phyloP scores from a whole-genome alignment of 768 basidiomycete genomes.

The Mycena leptocephala region DNA sequence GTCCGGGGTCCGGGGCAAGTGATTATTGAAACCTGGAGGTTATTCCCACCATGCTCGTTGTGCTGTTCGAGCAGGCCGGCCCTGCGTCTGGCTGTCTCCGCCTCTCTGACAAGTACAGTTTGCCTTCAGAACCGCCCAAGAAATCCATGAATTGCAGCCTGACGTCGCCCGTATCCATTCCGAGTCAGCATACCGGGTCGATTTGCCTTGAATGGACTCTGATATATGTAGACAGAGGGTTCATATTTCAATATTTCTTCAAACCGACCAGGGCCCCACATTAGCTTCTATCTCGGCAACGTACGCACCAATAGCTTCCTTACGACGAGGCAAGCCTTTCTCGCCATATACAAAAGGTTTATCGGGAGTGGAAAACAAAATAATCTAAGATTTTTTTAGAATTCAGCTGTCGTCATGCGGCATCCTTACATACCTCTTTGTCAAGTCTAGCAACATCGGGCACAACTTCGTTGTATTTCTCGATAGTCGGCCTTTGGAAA shows the following conservation, averaged over 20 bases:
- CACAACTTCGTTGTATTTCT: background rate
- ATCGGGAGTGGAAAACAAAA: background rate
- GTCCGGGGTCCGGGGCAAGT: background rate
- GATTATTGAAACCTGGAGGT: background rate
- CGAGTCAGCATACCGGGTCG: too few relatives aligned
- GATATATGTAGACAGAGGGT: too few relatives aligned
- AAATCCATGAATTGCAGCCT: too few relatives aligned
- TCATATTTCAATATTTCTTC: too few relatives aligned
- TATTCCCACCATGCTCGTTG: conserved; percentile 31
- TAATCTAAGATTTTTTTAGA: background rate
- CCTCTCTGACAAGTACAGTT: conserved; percentile 49
- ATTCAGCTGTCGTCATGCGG: background rate
- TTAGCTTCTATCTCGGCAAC: background rate
- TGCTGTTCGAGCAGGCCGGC: conserved; percentile 27
- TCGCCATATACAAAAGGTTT: conserved; percentile 11
- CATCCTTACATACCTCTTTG: background rate
- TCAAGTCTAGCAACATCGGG: background rate
- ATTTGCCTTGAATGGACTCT: too few relatives aligned
- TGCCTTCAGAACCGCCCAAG: conserved; percentile 50
- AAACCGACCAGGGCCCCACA: background rate
- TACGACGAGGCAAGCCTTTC: conserved; percentile 1
- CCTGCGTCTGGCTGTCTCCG: conserved; percentile 40
- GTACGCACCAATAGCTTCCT: background rate
- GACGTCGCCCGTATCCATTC: too few relatives aligned
- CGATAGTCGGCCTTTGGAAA: background rate